A percentile compares a stretch with the other conserved stretches of the same genome.
Conservation (phyloP, 169 alveolate genomes). For the Plasmodium adleri region DNA sequence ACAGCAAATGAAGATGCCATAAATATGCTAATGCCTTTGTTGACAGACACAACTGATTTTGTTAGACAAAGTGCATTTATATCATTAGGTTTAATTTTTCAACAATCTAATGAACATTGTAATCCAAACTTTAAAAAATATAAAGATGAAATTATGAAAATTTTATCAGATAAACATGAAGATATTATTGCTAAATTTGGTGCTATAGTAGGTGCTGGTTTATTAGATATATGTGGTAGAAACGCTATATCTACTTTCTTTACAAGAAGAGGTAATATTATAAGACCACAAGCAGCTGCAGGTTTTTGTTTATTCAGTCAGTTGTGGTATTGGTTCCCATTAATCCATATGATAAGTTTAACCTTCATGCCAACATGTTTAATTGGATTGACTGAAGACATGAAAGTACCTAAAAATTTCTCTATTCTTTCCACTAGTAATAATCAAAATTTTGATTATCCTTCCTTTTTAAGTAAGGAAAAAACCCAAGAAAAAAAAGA, state of each 20-base stretch:
- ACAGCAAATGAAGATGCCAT: conserved; percentile 93
- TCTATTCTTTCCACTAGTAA: conserved; percentile 87
- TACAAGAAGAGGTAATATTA: conserved; percentile 89
- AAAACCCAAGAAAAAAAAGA: conserved; percentile 86
- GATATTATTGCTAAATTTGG: conserved; percentile 97
- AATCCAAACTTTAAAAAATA: conserved; percentile 88
- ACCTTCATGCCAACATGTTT: conserved; percentile 94
- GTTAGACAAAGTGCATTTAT: conserved; percentile 97
- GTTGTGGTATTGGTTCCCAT: conserved; percentile 99
- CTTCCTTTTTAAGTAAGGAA: conserved; percentile 84
- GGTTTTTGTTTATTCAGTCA: conserved; percentile 96
- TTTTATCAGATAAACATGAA: conserved; percentile 95
- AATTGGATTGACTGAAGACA: conserved; percentile 88
- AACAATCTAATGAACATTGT: conserved; percentile 90
- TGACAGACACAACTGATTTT: conserved; percentile 96
- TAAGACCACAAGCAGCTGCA: conserved; percentile 94
- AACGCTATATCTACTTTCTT: conserved; percentile 78
- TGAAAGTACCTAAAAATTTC: conserved; percentile 91
- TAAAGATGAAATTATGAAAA: conserved; percentile 89
- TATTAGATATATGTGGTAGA: conserved; percentile 96
- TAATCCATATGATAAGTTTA: conserved; percentile 93
- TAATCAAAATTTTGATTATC: conserved; percentile 84
- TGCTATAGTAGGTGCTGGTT: conserved; percentile 94
- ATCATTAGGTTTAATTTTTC: conserved; percentile 91
- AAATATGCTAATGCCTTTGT: conserved; percentile 93